Percentiles rank a stretch among this genome's conserved stretches.
These are phyloP conservation scores for Inosperma sp. DNA, from an alignment of 768 basidiomycete genomes.

Conservation along the genomic window DNA sequence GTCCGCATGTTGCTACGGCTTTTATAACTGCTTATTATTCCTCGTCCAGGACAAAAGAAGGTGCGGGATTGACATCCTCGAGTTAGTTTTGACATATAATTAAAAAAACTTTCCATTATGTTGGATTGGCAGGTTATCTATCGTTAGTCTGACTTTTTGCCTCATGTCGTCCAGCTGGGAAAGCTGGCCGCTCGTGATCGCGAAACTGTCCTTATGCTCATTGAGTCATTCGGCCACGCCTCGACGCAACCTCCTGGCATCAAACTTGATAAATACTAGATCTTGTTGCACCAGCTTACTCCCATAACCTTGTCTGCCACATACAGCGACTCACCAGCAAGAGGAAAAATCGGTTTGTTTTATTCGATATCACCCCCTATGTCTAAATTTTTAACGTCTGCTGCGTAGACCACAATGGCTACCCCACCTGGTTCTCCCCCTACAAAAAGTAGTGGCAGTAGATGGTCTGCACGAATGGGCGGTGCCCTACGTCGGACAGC, in stretches of 20 bases:
- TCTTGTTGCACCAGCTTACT: too few relatives aligned
- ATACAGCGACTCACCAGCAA: too few relatives aligned
- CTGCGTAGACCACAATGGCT: slow-evolving; percentile 5
- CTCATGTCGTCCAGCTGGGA: neutral
- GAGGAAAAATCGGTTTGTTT: too few relatives aligned
- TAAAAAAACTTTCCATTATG: too few relatives aligned
- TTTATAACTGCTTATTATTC: too few relatives aligned
- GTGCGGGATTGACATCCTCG: too few relatives aligned
- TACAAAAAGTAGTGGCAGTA: slow-evolving; percentile 30
- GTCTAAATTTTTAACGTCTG: slow-evolving; percentile 13
- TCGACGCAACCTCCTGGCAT: slow-evolving; percentile 44
- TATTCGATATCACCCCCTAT: slow-evolving; percentile 2
- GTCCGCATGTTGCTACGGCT: too few relatives aligned
- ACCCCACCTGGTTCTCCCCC: slow-evolving; percentile 27
- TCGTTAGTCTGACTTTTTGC: too few relatives aligned
- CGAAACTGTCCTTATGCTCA: slow-evolving; percentile 1
- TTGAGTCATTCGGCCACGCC: slow-evolving; percentile 25
- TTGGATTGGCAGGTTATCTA: too few relatives aligned
- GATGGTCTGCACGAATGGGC: slow-evolving; percentile 55
- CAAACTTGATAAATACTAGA: slow-evolving; percentile 34
- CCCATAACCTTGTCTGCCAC: too few relatives aligned
- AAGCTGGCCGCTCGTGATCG: slow-evolving; percentile 2
- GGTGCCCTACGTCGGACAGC: slow-evolving; percentile 59
- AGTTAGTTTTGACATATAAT: too few relatives aligned
- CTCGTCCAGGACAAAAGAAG: too few relatives aligned